Evolutionary conservation across 2,329 filamentous ascomycete species (phyloP), one percentile per base, ranked within the genome.

Genomic region (Lasiodiplodia sp.): DNA sequence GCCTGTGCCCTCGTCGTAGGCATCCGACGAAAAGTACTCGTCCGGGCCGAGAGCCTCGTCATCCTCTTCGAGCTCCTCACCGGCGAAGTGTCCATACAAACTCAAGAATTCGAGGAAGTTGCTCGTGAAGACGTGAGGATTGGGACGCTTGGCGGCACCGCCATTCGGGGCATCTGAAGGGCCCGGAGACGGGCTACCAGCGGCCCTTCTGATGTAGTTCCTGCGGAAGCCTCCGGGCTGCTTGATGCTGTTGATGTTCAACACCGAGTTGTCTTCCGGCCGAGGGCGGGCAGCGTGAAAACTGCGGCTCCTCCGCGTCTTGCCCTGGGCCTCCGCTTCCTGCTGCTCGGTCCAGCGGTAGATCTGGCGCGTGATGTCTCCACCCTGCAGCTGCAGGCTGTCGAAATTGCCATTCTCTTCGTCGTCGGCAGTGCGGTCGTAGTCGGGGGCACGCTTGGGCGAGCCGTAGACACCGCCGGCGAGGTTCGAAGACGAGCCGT

Each of bases 61-160:
- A 74, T 98, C 96, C 80, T 99, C 96, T 78, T 97, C 94, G 14
- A 99, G 87, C 77, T 97, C 92, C 80, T 99, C 96, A 81, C 96
- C 96, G 2, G 96, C 96, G 78, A 99, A 99, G 81, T 99, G 96
- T 4, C 96, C 96, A 74, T 97, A 99, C 37, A 99, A 87, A 8
- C 93, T 94, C 63, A 99, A 79, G 75, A 99, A 99, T 79, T 99
- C 96, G 69, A 99, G 87, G 78, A 99, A 99, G 80, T 92, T 99
- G 72, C 87, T 94, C 0, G 96, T 97, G 69, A 97, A 90, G 38
- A 97, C 84, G 70, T 88, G 88, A 47, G 87, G 87, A 34, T 76
- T 73, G 14, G 72, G 64, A 23, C 74, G 75, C 38, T 75, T 76
- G 38, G 71, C 72, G 23, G 72, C 66, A 53, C 73, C 72, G 4